Evolutionary conservation across 2,329 filamentous ascomycete species (phyloP).

Genomic region (Lasiodiplodia hormozganensis): DNA sequence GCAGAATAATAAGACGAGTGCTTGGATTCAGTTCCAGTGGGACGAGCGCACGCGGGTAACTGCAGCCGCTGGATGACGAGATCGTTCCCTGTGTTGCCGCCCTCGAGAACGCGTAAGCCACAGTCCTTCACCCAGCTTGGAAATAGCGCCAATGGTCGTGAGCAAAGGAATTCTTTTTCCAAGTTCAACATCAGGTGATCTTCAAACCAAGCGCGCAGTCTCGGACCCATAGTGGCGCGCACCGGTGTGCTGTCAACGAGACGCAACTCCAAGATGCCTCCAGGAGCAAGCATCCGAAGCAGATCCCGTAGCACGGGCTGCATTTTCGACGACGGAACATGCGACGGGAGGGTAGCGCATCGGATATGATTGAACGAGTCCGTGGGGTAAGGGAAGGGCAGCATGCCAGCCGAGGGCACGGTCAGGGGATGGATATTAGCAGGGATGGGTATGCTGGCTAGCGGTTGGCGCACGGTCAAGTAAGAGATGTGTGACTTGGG

Average conservation of each 20-base stretch:
- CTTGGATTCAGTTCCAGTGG: constrained; percentile 22
- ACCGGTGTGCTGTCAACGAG: constrained; percentile 69
- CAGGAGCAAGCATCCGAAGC: constrained; percentile 61
- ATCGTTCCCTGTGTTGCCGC: constrained; percentile 29
- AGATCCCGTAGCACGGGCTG: constrained; percentile 64
- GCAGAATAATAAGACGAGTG: background rate
- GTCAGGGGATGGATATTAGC: constrained; percentile 41
- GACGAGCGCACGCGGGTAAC: constrained; percentile 38
- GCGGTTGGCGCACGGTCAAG: constrained; percentile 42
- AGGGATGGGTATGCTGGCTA: constrained; percentile 41
- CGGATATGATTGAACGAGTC: constrained; percentile 47
- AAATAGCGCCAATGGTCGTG: constrained; percentile 65
- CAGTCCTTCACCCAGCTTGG: constrained; percentile 66
- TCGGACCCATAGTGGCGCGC: constrained; percentile 62
- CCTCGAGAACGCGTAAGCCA: constrained; percentile 49
- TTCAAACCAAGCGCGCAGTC: constrained; percentile 67
- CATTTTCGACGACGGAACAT: constrained; percentile 64
- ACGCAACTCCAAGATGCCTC: constrained; percentile 64
- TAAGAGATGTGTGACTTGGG: constrained; percentile 46
- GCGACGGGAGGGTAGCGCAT: constrained; percentile 60
- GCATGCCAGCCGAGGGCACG: constrained; percentile 44
- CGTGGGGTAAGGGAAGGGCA: constrained; percentile 59
- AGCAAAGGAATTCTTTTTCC: constrained; percentile 65
- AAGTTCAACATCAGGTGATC: constrained; percentile 66
- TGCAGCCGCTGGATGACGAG: constrained; percentile 35